Conservation (phyloP, 331 rosid genomes). For the Quercus phellos region DNA sequence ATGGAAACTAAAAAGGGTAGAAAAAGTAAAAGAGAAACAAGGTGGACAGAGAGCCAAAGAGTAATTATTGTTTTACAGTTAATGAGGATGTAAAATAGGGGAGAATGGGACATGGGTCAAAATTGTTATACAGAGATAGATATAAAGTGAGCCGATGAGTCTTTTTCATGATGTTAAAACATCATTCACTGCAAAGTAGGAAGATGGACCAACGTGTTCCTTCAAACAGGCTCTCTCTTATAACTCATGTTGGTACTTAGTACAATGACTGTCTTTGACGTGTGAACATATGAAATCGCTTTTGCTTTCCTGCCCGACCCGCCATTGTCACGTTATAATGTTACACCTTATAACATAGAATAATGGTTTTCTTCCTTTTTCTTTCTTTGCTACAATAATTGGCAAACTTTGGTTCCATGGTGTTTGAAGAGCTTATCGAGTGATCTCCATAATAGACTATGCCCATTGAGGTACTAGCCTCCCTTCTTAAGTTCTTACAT, state of each 20-base stretch:
- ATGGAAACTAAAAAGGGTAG: neutral
- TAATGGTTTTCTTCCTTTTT: neutral
- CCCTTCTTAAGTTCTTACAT: neutral
- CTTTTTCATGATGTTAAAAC: conserved; percentile 48
- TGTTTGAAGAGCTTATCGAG: neutral
- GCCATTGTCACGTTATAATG: conserved; percentile 23
- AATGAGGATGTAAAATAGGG: conserved; percentile 27
- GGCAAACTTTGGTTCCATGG: conserved; percentile 9
- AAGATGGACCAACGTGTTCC: conserved; percentile 48
- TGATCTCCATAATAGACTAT: neutral
- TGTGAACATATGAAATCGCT: conserved; percentile 38
- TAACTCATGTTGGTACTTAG: conserved; percentile 23
- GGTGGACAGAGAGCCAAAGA: conserved; percentile 19
- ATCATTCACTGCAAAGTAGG: conserved; percentile 37
- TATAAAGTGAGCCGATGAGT: conserved; percentile 27
- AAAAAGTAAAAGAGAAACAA: conserved; percentile 7
- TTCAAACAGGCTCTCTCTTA: conserved; percentile 31
- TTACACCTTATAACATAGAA: conserved; percentile 5
- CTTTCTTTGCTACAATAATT: neutral
- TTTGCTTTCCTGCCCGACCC: conserved; percentile 43
- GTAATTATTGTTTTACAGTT: conserved; percentile 23
- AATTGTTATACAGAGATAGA: conserved; percentile 27
- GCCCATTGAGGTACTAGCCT: neutral
- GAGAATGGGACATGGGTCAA: conserved; percentile 39
- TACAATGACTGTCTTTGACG: conserved; percentile 45